Base-by-base conservation (phyloP, 805 yeast species). In the Nakazawaea pomicola region DNA sequence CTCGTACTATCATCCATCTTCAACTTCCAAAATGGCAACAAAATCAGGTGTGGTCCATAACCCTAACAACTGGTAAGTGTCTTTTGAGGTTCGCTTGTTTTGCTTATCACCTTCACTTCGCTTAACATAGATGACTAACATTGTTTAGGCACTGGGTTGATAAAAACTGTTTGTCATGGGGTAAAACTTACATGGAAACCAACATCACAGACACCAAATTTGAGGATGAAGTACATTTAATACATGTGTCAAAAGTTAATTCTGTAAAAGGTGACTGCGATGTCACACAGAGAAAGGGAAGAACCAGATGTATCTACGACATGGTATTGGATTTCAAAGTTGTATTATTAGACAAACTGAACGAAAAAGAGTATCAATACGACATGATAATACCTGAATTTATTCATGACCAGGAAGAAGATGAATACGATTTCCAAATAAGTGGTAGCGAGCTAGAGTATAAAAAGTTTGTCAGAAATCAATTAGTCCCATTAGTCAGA, bases 141-240 rank as follows among this genome's bases (percentile, higher is more conserved):
- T 9, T 34, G 19, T 11, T n/a, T 14, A 41, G 45, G 99, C 99
- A 93, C 72, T 93, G 98, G 98, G 97, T 90, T 49, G 97, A 91
- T 66, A 91, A 91, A 63, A 93, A 93, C 71, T 91, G 98, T 65
- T 73, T 91, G 41, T 81, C 77, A 43, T 93, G 99, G 99, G 72
- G 96, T 9, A 78, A 78, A 46, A 70, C 73, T 29, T 91, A 91
- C 61, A 84, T 93, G 58, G 61, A 65, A 23, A 72, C 75, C 36
- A 73, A 78, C 32, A 65, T 89, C 40, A 67, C 68, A 10, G 83
- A 82, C 1, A 48, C 38, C 2, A 28, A 27, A 18, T 33, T 15
- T 28, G 33, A 36, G 8, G 33, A 41, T 29, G 41, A 36, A 9
- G n/a, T 4, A 3, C 17, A 36, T 17, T 15, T 14, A 16, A 21